Evolutionary conservation across 371 early-diverging fungal species (phyloP), one percentile per base, ranked within the genome.

Genomic region (Mortierella sp.): DNA sequence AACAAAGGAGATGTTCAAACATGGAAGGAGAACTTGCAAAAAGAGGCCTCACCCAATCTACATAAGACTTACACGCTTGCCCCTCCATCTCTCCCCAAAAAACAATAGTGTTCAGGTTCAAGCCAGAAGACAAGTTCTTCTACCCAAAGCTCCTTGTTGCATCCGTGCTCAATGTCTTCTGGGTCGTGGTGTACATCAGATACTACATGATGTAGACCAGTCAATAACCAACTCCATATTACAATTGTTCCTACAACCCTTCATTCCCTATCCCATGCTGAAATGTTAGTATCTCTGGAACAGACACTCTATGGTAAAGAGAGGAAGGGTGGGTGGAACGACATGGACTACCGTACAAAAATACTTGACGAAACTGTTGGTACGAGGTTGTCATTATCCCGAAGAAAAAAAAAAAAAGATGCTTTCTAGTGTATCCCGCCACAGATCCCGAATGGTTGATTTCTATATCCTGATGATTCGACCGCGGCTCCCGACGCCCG

Each of bases 161-260:
- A 6, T 39, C 53, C 27, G 41, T 68, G 23, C 16, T 68, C 54
- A 68, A 64, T 41, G 30, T 68, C 43, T 61, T 68, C 10, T 73
- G 74, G 74, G 54, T 54, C 14, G 48, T 54, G n/a, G 14, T 64
- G 38, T 59, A 39, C 23, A 52, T 67, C 48, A 54, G 62, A 41
- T 62, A 56, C 41, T 72, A 62, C 34, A 12, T 61, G 45, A 47
- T 53, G 46, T 13, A 3, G n/a, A 2, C 27, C 23, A 27, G 14
- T 24, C 45, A n/a, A n/a, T 23, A 57, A 24, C 27, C 13, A 21
- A 30, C 28, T 31, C 16, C 9, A 21, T 3, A 14, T n/a, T 38
- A 23, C 5, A 30, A 14, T 23, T 24, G 42, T 26, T 26, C 34
- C 16, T 24, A 30, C 5, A 34, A 51, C 26, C 19, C 27, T 51